phyloP scores from a whole-genome alignment of 257 asterid genomes.

The Lycium ferocissimum region DNA sequence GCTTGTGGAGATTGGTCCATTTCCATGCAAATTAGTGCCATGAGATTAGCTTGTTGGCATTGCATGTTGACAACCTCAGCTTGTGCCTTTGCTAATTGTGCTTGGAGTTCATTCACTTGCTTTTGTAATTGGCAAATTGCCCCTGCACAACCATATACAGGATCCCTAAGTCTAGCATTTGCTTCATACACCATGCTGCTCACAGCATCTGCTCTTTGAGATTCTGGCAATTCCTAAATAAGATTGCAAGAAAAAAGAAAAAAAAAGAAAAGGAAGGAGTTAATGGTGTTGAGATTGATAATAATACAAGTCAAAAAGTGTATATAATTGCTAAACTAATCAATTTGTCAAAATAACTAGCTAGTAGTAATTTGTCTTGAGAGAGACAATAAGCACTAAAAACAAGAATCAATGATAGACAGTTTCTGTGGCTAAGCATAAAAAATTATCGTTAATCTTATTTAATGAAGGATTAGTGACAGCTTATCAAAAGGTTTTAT shows the following conservation, averaged over 20 bases:
- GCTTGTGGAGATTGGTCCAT: conserved; percentile 48
- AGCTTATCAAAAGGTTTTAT: not conserved
- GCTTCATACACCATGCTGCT: conserved; percentile 93
- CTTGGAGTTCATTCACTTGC: conserved; percentile 72
- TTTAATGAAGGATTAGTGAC: not conserved
- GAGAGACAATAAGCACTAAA: not conserved
- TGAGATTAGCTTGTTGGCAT: conserved; percentile 69
- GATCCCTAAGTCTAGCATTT: conserved; percentile 75
- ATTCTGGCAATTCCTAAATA: conserved; percentile 70
- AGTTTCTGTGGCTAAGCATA: no score
- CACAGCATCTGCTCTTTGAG: conserved; percentile 73
- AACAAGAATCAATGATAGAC: no score
- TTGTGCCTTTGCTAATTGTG: conserved; percentile 70
- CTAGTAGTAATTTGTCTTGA: not conserved
- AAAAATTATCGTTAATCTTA: not conserved
- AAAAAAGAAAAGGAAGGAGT: no score
- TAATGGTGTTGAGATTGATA: not conserved
- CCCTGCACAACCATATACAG: conserved; percentile 84
- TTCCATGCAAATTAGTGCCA: conserved; percentile 71
- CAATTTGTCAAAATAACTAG: not conserved
- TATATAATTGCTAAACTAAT: not conserved
- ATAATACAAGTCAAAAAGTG: not conserved
- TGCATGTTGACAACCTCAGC: conserved; percentile 73
- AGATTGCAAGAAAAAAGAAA: not conserved
- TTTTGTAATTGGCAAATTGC: conserved; percentile 75